Percentiles rank a stretch among this genome's conserved stretches.
These are phyloP conservation scores for Lyophyllum shimeji DNA, from an alignment of 768 basidiomycete genomes.

Conservation along the genomic window DNA sequence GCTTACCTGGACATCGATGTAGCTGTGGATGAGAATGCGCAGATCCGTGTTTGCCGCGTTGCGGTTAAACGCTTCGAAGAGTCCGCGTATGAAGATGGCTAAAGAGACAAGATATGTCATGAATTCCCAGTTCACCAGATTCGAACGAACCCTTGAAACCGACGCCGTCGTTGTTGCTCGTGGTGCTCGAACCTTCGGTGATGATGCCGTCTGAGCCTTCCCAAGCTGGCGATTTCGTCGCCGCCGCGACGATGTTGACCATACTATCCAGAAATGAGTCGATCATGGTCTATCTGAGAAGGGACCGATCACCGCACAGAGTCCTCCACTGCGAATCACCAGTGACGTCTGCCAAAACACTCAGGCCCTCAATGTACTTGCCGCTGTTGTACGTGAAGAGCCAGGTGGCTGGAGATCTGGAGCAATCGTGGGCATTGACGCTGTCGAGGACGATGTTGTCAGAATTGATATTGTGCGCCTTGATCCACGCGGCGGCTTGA, in stretches of 20 bases:
- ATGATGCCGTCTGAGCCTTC: conserved; percentile 50
- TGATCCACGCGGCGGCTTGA: conserved; percentile 48
- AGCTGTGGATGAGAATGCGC: conserved; percentile 43
- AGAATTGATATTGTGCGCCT: conserved; percentile 40
- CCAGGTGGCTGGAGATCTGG: conserved; percentile 42
- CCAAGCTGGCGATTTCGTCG: conserved; percentile 45
- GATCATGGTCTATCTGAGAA: neutral
- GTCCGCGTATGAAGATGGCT: conserved; percentile 47
- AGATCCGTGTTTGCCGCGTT: conserved; percentile 36
- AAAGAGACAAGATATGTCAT: neutral
- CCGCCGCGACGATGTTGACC: conserved; percentile 35
- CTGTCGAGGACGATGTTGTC: conserved; percentile 46
- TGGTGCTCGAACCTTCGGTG: conserved; percentile 46
- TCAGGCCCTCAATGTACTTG: conserved; percentile 53
- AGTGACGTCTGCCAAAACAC: conserved; percentile 42
- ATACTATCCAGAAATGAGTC: conserved; percentile 23
- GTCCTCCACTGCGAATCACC: conserved; percentile 39
- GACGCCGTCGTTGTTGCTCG: conserved; percentile 42
- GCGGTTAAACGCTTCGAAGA: conserved; percentile 44
- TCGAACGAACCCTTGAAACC: conserved; percentile 48
- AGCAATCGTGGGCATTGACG: conserved; percentile 45
- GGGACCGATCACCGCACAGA: conserved; percentile 29
- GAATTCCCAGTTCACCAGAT: neutral
- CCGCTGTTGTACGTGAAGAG: conserved; percentile 57
- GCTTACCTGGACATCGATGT: conserved; percentile 49